Conservation (phyloP, 495 filamentous ascomycete species). For the Zalerion maritima region DNA sequence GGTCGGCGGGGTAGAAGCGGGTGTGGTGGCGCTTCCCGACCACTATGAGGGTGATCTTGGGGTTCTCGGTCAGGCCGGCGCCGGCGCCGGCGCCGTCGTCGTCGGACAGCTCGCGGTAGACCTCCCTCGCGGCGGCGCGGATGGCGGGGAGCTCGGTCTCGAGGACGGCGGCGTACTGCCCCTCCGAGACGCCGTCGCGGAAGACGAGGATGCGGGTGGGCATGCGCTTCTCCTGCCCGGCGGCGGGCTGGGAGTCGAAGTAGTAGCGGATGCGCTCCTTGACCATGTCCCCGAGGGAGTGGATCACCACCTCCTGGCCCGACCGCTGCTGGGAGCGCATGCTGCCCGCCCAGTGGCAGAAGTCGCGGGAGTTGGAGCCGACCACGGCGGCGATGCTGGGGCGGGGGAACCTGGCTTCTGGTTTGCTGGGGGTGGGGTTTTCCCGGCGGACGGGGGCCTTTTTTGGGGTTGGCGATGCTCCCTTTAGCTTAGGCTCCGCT, state of each 20-base stretch:
- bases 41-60: slow-evolving; percentile 37
- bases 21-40: slow-evolving; percentile 64
- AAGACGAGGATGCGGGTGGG: slow-evolving; percentile 58
- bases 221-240: slow-evolving; percentile 26
- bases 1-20: slow-evolving; percentile 48
- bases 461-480: no score
- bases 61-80: no score
- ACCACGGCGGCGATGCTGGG: slow-evolving; percentile 54
- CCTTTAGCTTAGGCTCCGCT: no score
- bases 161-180: slow-evolving; percentile 42
- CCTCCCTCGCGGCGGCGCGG: slow-evolving; percentile 33
- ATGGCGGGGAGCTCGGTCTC: slow-evolving; percentile 39
- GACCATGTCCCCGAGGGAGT: slow-evolving; percentile 40
- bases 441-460: no score
- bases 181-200: slow-evolving; percentile 68
- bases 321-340: slow-evolving; percentile 36
- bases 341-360: slow-evolving; percentile 45
- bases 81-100: slow-evolving; percentile 22
- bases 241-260: no score
- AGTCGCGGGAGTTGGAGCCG: slow-evolving; percentile 35
- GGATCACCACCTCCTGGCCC: slow-evolving; percentile 39
- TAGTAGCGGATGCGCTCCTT: slow-evolving; percentile 39
- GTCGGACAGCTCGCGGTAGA: slow-evolving; percentile 30
- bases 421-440: no score
- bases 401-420: slow-evolving; percentile 40